Conservation (phyloP, 2,329 filamentous ascomycete species). For the Lachnellula willkommii region DNA sequence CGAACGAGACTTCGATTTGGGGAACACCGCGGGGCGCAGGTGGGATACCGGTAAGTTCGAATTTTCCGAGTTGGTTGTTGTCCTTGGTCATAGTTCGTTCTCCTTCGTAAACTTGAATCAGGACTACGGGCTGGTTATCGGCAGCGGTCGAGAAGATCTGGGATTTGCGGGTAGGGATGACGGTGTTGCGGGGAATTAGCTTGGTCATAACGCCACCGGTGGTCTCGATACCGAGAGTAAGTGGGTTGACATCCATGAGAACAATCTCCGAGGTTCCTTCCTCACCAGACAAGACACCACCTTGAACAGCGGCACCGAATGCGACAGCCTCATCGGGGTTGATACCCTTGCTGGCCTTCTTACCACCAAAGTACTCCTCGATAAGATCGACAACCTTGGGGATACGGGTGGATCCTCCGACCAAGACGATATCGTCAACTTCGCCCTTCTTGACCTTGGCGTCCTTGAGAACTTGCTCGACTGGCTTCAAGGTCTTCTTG, state of each 20-base stretch:
- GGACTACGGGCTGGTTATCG: constrained; percentile 91
- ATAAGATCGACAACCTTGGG: constrained; percentile 94
- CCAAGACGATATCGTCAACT: constrained; percentile 92
- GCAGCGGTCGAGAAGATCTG: constrained; percentile 97
- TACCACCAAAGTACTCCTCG: constrained; percentile 91
- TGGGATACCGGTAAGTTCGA: constrained; percentile 94
- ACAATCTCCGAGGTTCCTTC: constrained; percentile 73
- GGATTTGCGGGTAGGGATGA: constrained; percentile 92
- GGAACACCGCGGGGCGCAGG: constrained; percentile 93
- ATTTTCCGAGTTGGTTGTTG: constrained; percentile 96
- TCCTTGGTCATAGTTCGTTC: constrained; percentile 93
- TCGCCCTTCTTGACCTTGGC: constrained; percentile 95
- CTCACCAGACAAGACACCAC: constrained; percentile 88
- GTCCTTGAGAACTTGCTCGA: constrained; percentile 97
- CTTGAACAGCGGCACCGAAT: constrained; percentile 95
- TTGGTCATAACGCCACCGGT: constrained; percentile 97
- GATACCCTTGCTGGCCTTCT: constrained; percentile 98
- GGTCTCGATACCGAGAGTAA: constrained; percentile 95
- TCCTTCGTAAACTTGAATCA: constrained; percentile 94
- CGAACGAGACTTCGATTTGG: constrained; percentile 97
- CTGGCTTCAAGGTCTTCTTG: constrained; percentile 98
- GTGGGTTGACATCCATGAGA: constrained; percentile 95
- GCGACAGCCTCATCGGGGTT: constrained; percentile 99
- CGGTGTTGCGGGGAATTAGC: constrained; percentile 89
- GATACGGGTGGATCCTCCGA: constrained; percentile 98